These are phyloP conservation scores for Malus fusca DNA, from an alignment of 306 rosid genomes.

Conservation along the genomic window DNA sequence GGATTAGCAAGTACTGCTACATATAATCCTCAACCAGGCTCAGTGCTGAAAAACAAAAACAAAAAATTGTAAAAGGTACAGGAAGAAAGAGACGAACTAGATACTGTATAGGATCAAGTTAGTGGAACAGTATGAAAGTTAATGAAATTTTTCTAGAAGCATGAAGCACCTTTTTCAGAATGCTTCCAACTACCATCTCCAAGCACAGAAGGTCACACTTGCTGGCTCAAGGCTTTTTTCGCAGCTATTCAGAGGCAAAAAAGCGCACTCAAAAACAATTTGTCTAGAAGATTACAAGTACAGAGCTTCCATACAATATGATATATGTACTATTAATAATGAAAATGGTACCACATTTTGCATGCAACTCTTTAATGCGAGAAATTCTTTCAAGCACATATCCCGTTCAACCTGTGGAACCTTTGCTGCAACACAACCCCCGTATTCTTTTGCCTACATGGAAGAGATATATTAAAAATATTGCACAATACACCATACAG, in stretches of 20 bases:
- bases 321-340: background rate
- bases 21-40: conserved; percentile 10
- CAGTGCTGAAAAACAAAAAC: background rate
- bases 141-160: background rate
- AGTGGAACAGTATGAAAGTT: conserved; percentile 2
- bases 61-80: background rate
- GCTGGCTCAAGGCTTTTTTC: conserved; percentile 44
- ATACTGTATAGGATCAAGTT: conserved; percentile 1
- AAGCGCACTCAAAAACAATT: conserved; percentile 9
- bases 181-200: conserved; percentile 17
- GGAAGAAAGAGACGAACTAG: background rate
- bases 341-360: conserved; percentile 54
- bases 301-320: background rate
- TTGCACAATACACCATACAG: background rate
- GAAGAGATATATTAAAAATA: conserved; percentile 21
- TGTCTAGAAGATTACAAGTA: conserved; percentile 4
- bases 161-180: conserved; percentile 19
- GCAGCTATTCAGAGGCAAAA: conserved; percentile 42
- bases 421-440: conserved; percentile 81
- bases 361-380: conserved; percentile 79
- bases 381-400: conserved; percentile 78
- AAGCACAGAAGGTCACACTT: conserved; percentile 13
- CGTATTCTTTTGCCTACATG: conserved; percentile 72
- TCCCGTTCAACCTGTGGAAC: conserved; percentile 89
- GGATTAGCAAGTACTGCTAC: conserved; percentile 18